Evolutionary conservation across 169 alveolate species (phyloP), one percentile per base, ranked within the genome.

Genomic region (Pseudocohnilembus persalinus): DNA sequence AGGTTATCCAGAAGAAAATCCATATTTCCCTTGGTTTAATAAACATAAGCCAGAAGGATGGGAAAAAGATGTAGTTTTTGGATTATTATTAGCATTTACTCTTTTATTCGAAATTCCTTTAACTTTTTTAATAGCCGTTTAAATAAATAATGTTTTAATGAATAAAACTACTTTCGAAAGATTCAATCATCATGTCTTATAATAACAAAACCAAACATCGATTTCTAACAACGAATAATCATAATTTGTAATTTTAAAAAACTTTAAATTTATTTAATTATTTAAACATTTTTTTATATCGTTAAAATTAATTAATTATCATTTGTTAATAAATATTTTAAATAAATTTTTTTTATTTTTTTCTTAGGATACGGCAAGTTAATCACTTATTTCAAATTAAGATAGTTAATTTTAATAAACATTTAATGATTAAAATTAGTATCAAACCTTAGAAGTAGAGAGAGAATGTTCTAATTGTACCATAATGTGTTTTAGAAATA

Each of bases 151-250:
- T 49, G 81, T 87, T 35, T 72, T 65, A 4, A 31, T 25, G 28
- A 79, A 79, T 64, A 49, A 82, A 75, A 87, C 91, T 0, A 87
- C 91, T 1, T 81, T 72, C 65, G 91, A 87, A 82, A 81, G 82
- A 68, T 82, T 76, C 73, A 79, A 73, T 20, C 63, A 35, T 15
- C 30, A 79, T 11, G 84, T 49, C 4, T 4, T 20, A 4, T 49
- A 49, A 49, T 49, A 49, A 20, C 20, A 4, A 11, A 11, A 4
- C 4, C 20, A 49, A 49, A 11, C 68, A 49, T 49, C 68, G 20
- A 49, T 49, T 49, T 11, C 26, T 20, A 11, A 11, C 68, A 20
- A 49, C 20, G 4, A 49, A 49, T n/a, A n/a, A n/a, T n/a, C n/a
- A n/a, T n/a, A n/a, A n/a, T n/a, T n/a, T n/a, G n/a, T n/a, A n/a